phyloP scores from a whole-genome alignment of 306 rosid species.

The Neltuma alba region DNA sequence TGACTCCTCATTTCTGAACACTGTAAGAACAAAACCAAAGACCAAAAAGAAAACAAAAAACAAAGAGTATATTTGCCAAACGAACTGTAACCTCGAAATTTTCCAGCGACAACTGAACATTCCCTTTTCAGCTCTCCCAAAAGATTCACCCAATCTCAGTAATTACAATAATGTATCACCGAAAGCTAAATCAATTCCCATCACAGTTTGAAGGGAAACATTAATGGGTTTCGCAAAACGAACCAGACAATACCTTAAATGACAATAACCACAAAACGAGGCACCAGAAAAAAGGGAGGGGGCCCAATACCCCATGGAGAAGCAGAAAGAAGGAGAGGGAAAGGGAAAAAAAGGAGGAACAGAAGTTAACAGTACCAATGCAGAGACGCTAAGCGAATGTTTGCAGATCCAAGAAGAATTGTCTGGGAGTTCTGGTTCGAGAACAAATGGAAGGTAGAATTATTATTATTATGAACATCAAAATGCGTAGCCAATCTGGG shows the following conservation, averaged over 20 bases:
- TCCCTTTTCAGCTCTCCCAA: slow-evolving; percentile 3
- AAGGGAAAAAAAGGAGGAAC: not conserved
- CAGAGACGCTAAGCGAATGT: slow-evolving; percentile 35
- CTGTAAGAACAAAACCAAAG: slow-evolving; percentile 15
- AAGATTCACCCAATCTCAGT: slow-evolving; percentile 31
- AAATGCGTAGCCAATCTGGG: slow-evolving; percentile 52
- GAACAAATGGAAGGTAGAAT: slow-evolving; percentile 44
- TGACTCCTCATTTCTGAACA: slow-evolving; percentile 34
- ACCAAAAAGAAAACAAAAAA: not conserved
- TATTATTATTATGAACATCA: slow-evolving; percentile 30
- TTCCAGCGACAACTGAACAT: not conserved
- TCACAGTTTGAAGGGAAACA: slow-evolving; percentile 35
- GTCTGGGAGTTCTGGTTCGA: slow-evolving; percentile 14
- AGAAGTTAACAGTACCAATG: slow-evolving; percentile 45
- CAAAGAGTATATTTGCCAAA: slow-evolving; percentile 31
- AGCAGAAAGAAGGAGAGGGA: not conserved
- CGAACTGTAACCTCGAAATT: slow-evolving; percentile 37
- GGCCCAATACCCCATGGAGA: slow-evolving; percentile 32
- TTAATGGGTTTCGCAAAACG: slow-evolving; percentile 45
- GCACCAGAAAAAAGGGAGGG: slow-evolving; percentile 36
- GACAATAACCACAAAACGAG: slow-evolving; percentile 23
- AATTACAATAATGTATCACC: slow-evolving; percentile 34
- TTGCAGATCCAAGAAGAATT: slow-evolving; percentile 49
- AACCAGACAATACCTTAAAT: slow-evolving; percentile 41
- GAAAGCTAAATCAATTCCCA: slow-evolving; percentile 41